These are phyloP conservation scores for Fraxinus floribunda DNA, from an alignment of 305 asterid genomes.

Conservation along the genomic window DNA sequence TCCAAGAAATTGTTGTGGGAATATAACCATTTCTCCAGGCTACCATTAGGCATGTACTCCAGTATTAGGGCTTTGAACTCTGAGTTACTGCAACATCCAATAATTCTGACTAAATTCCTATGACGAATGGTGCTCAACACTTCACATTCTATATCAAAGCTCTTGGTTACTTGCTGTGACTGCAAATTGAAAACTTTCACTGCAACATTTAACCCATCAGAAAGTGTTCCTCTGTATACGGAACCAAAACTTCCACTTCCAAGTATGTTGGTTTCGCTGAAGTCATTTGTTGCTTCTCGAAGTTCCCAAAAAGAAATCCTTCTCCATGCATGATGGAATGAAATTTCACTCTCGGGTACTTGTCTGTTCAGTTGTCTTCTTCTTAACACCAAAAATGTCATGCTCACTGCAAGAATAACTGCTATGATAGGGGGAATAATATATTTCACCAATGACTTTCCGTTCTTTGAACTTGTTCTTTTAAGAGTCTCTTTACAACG, in stretches of 20 bases:
- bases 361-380: not conserved
- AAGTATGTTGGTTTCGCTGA: not conserved
- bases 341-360: not conserved
- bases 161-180: not conserved
- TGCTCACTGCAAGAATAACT: not conserved
- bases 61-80: not conserved
- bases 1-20: not conserved
- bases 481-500: not conserved
- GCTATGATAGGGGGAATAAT: not conserved
- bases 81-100: not conserved
- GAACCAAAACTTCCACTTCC: not conserved
- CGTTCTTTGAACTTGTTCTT: not conserved
- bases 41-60: not conserved
- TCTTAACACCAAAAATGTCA: not conserved
- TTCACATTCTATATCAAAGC: not conserved
- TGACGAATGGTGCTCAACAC: not conserved
- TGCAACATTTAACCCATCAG: not conserved
- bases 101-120: not conserved
- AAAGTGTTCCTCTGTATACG: not conserved
- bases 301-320: not conserved
- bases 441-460: not conserved
- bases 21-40: not conserved
- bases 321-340: not conserved
- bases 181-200: conserved; percentile 1
- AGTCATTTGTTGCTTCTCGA: not conserved